These are phyloP conservation scores for Aureococcus anophagefferens DNA, from an alignment of 108 stramenopile genomes.

Conservation along the genomic window DNA sequence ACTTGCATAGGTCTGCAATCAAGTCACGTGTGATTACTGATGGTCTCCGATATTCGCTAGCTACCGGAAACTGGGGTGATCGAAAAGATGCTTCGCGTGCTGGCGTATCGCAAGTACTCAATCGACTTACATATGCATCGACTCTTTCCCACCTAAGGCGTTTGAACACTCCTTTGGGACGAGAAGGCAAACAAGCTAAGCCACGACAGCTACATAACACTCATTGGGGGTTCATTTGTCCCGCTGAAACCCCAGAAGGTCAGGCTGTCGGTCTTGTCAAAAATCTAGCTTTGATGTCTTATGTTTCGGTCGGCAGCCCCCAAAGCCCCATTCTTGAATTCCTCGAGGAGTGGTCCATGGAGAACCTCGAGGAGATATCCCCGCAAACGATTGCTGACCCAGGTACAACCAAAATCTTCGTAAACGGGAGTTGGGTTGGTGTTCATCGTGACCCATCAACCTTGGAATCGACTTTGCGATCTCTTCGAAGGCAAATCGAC, in stretches of 20 bases:
- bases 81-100: conserved; percentile 80
- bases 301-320: conserved; percentile 89
- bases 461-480: conserved; percentile 71
- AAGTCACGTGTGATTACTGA: conserved; percentile 59
- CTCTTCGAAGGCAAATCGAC: conserved; percentile 78
- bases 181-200: conserved; percentile 94
- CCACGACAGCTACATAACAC: conserved; percentile 98
- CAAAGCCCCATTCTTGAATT: conserved; percentile 84
- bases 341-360: conserved; percentile 87
- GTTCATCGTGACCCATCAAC: conserved; percentile 80
- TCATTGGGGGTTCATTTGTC: conserved; percentile 98
- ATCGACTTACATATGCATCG: conserved; percentile 94
- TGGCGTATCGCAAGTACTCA: conserved; percentile 96
- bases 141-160: conserved; percentile 94
- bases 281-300: conserved; percentile 81
- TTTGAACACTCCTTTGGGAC: conserved; percentile 90
- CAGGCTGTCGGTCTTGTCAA: conserved; percentile 95
- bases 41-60: conserved; percentile 90
- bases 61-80: conserved; percentile 99
- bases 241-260: conserved; percentile 89
- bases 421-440: conserved; percentile 97
- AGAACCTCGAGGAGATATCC: conserved; percentile 68
- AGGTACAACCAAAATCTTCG: conserved; percentile 89
- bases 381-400: conserved; percentile 87
- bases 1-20: conserved; percentile 27